Evolutionary conservation across 2,329 filamentous ascomycete species (phyloP).

Genomic region (Apiospora pterosperma): DNA sequence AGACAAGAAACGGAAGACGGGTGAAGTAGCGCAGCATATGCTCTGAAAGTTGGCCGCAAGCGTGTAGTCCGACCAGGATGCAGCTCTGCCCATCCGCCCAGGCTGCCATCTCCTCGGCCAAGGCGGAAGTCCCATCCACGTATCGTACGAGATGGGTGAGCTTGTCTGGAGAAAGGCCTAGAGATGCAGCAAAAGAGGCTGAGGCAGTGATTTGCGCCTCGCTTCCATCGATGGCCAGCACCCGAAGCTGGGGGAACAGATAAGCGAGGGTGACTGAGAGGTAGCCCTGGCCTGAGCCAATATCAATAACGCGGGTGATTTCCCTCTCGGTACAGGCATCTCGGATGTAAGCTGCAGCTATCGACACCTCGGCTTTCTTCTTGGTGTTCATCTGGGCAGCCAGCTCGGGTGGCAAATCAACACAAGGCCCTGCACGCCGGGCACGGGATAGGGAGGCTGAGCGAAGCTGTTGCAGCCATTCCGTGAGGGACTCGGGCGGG

Average conservation of each 20-base stretch:
- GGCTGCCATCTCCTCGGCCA: slow-evolving; percentile 18
- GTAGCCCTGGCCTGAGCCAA: slow-evolving; percentile 26
- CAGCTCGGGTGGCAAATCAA: slow-evolving; percentile 18
- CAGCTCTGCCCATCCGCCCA: slow-evolving; percentile 25
- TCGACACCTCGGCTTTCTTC: slow-evolving; percentile 27
- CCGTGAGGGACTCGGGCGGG: slow-evolving; percentile 18
- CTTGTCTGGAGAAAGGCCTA: slow-evolving; percentile 17
- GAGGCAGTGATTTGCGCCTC: slow-evolving; percentile 26
- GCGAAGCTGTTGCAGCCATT: slow-evolving; percentile 20
- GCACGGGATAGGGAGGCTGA: slow-evolving; percentile 20
- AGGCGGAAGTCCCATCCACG: slow-evolving; percentile 20
- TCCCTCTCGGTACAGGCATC: slow-evolving; percentile 16
- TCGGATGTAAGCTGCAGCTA: slow-evolving; percentile 22
- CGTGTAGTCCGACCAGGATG: slow-evolving; percentile 30
- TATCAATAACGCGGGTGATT: slow-evolving; percentile 23
- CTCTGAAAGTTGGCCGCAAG: slow-evolving; percentile 30
- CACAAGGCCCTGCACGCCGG: slow-evolving; percentile 13
- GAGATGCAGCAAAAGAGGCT: slow-evolving; percentile 15
- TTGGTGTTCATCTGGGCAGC: slow-evolving; percentile 27
- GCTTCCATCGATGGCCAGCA: slow-evolving; percentile 30
- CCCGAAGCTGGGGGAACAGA: slow-evolving; percentile 21
- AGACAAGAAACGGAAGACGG: slow-evolving; percentile 14
- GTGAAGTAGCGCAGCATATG: slow-evolving; percentile 29
- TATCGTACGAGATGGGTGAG: slow-evolving; percentile 22
- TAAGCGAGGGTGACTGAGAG: slow-evolving; percentile 25